Percentiles rank a stretch among this genome's conserved stretches.
Evolutionary conservation across 768 basidiomycete genomes (phyloP).

Genomic region (Leccinum aurantiacum): DNA sequence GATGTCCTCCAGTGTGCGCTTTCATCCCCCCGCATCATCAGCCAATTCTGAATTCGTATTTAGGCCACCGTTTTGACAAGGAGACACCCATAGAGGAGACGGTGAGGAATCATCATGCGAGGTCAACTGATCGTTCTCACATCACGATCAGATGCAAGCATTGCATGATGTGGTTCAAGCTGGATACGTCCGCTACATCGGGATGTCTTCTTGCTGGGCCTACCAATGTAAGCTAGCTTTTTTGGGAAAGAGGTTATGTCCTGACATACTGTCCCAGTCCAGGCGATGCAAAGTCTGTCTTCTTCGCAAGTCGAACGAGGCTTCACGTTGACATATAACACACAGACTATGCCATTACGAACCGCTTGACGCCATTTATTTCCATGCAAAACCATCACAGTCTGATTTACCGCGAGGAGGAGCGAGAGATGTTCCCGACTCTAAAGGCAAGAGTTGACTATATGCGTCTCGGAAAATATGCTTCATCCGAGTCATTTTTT

Average conservation of each 20-base stretch:
- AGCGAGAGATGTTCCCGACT: slow-evolving; percentile 55
- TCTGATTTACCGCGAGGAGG: slow-evolving; percentile 61
- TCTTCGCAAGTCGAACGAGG: background rate
- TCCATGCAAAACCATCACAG: slow-evolving; percentile 65
- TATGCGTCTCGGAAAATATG: slow-evolving; percentile 38
- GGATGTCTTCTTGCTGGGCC: slow-evolving; percentile 43
- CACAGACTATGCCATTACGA: slow-evolving; percentile 41
- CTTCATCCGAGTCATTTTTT: slow-evolving; percentile 37
- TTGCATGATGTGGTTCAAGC: slow-evolving; percentile 50
- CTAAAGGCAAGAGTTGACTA: slow-evolving; percentile 26
- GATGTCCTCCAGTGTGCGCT: slow-evolving; percentile 53
- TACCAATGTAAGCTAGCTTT: slow-evolving; percentile 36
- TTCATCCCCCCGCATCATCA: background rate
- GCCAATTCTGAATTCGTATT: background rate
- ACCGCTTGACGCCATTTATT: slow-evolving; percentile 53
- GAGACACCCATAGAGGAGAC: slow-evolving; percentile 51
- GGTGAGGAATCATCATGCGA: slow-evolving; percentile 13
- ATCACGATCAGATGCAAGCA: slow-evolving; percentile 43
- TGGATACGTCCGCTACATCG: slow-evolving; percentile 49
- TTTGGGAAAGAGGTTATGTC: background rate
- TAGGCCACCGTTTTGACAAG: slow-evolving; percentile 49
- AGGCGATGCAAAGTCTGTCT: slow-evolving; percentile 40
- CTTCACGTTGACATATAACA: background rate
- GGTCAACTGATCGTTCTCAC: background rate
- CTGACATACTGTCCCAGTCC: slow-evolving; percentile 28